Base-by-base conservation (phyloP, 805 yeast species). In the Kluyveromyces lactis region DNA sequence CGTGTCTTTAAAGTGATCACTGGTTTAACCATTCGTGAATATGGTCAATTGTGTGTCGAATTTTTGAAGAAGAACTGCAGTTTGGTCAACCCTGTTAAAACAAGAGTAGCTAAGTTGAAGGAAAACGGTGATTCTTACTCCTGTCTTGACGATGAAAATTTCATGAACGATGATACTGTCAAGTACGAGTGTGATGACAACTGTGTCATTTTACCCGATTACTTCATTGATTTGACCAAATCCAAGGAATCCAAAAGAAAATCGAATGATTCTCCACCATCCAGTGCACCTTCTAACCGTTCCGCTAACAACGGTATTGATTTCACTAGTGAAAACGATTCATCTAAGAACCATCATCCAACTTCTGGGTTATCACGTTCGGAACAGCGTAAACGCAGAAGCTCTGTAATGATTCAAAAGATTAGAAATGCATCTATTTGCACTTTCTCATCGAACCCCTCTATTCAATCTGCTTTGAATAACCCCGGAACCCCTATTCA, bases 1-100 rank as follows among this genome's bases (percentile, higher is more conserved):
- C 68, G 95, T 38, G 95, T 86, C 18, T 86, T 86, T 68, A 81
- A 86, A 60, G 74, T 80, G 40, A 84, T 86, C 44, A 83, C 94
- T 4, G 90, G 94, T 2, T 71, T 85, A 42, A 86, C 95, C 1
- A 95, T 95, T 18, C 84, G 86, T 65, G 81, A 85, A 5, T 86
- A 86, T 52, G 95, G 95, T 38, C 95, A 86, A 54, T 77, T 79
- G 46, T 83, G 95, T 55, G 80, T 76, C 68, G 79, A 75, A 46
- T 77, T 60, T 49, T 66, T 79, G 48, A 71, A 70, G 45, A 58
- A 59, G 29, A 51, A 49, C 36, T 45, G 45, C 31, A 48, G 44
- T 27, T 35, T 50, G 37, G 44, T 50, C 42, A 46, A 45, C 34
- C 49, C 54, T 8, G 48, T 51, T 39, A 38, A 43, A 27, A 32